Conservation (phyloP, 768 basidiomycete genomes). For the Pleurotus ostreatus region DNA sequence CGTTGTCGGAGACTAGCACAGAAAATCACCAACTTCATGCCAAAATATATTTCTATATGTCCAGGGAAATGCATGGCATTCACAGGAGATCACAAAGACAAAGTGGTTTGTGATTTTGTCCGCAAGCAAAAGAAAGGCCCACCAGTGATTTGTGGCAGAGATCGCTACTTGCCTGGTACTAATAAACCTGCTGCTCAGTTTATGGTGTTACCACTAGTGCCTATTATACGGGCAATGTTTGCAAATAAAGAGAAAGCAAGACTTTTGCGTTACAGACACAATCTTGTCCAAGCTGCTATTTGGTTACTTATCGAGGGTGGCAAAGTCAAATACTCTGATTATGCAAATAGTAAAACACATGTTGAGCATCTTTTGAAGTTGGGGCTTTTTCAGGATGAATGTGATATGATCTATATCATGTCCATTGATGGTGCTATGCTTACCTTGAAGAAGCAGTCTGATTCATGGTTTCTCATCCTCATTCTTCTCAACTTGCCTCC, state of each 20-base stretch:
- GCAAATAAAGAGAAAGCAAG: constrained; percentile 22
- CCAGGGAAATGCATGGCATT: constrained; percentile 21
- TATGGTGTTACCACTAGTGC: constrained; percentile 16
- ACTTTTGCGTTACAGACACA: constrained; percentile 19
- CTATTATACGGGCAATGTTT: constrained; percentile 22
- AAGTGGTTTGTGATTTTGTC: constrained; percentile 12
- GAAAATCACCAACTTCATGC: constrained; percentile 15
- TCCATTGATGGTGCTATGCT: constrained; percentile 27
- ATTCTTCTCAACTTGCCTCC: constrained; percentile 19
- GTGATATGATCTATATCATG: constrained; percentile 20
- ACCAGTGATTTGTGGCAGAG: constrained; percentile 9
- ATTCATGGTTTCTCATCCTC: constrained; percentile 20
- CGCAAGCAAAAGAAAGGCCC: constrained; percentile 1
- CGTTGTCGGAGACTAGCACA: constrained; percentile 12
- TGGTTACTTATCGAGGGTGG: constrained; percentile 14
- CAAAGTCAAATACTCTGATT: constrained; percentile 19
- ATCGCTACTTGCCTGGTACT: not conserved
- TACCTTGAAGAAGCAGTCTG: constrained; percentile 28
- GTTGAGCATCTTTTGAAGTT: constrained; percentile 14
- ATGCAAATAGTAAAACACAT: constrained; percentile 18
- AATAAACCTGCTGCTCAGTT: constrained; percentile 19
- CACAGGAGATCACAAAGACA: constrained; percentile 15
- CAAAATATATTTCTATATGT: constrained; percentile 19
- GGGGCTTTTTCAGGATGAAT: constrained; percentile 19
- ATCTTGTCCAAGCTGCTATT: constrained; percentile 16